Base-by-base conservation (phyloP, 1,284 basidiomycete species). In the Apiotrichum veenhuisii region DNA sequence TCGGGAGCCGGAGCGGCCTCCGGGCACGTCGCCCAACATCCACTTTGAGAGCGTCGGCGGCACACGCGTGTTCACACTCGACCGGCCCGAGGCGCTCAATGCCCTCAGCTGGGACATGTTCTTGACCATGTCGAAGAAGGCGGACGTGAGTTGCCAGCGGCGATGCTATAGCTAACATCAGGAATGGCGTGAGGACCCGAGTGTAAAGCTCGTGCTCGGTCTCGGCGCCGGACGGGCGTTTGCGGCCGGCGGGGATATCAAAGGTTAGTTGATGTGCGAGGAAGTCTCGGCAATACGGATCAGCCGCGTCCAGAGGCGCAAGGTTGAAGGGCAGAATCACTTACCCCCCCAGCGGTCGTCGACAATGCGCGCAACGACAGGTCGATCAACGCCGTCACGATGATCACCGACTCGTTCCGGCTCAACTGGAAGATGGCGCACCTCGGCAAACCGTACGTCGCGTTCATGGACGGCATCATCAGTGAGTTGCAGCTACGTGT, bases 331-430 rank as follows among this genome's bases (percentile, higher is more conserved):
- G n/a, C n/a, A n/a, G n/a, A n/a, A n/a, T n/a, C n/a, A n/a, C n/a
- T n/a, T n/a, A n/a, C n/a, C n/a, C n/a, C n/a, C n/a, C 5, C 37
- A 56, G 55, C 50, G 5, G 55, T 56, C 11, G 44, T 51, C 30
- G 37, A 51, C 15, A 15, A 34, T 1, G 22, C 25, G 23, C 37
- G 49, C 25, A 14, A 34, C 22, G 37, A 15, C n/a, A 10, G 41
- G 26, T 26, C 41, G 10, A 55, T 84, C 51, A 71, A 80, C 2
- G 87, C 89, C 14, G 78, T 89, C 51, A 80, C 85, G 20, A 96
- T 90, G 77, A 96, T 97, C 80, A 84, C 85, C 72, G 80, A 83
- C 70, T 94, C 97, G 87, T 95, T 92, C 71, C 86, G 89, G 68
- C 79, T 92, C 66, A 89, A 96, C 79, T 89, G 87, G 72, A 80